Evolutionary conservation across 2,329 filamentous ascomycete species (phyloP), one percentile per base, ranked within the genome.

Genomic region (Trichophyton rubrum): DNA sequence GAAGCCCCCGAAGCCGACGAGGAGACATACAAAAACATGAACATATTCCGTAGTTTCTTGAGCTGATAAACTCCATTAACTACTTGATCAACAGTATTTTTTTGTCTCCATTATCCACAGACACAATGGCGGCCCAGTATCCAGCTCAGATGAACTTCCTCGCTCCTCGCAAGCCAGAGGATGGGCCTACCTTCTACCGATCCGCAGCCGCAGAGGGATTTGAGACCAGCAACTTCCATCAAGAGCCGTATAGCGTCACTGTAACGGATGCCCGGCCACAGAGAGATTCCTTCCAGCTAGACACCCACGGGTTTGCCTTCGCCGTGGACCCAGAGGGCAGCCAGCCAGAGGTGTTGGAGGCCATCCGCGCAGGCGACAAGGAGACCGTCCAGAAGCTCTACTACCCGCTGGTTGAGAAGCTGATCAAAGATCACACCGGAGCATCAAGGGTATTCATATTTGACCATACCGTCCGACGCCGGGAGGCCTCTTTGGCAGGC

Each of bases 391-490:
- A 47, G 20, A 47, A 47, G 20, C 43, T 83, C 59, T 96, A 95
- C 78, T 96, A 96, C 75, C 87, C 89, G 0, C 89, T 96, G 70
- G 82, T 95, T 6, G 86, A 91, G 73, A 72, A 80, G 56, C 76
- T 95, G 30, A 77, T 96, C 0, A 75, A 83, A 15, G 73, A 83
- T 61, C 78, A 95, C 15, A 84, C 86, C 0, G 88, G 86, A 59
- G 80, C 82, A 24, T 79, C 81, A 60, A 79, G 80, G 3, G 78
- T 95, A 30, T 77, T 89, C 66, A 76, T 95, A 69, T 96, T 95
- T 74, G 90, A 95, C 77, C 88, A 96, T 76, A 95, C 90, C 5
- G 83, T 95, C 71, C 86, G 90, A 13, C 82, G 87, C 43, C 78
- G 82, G 1, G 43, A 47, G 17, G 43, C 43, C 4, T 47, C 43